These are phyloP conservation scores for Kokia cookei DNA, from an alignment of 441 rosid species.

Conservation along the genomic window DNA sequence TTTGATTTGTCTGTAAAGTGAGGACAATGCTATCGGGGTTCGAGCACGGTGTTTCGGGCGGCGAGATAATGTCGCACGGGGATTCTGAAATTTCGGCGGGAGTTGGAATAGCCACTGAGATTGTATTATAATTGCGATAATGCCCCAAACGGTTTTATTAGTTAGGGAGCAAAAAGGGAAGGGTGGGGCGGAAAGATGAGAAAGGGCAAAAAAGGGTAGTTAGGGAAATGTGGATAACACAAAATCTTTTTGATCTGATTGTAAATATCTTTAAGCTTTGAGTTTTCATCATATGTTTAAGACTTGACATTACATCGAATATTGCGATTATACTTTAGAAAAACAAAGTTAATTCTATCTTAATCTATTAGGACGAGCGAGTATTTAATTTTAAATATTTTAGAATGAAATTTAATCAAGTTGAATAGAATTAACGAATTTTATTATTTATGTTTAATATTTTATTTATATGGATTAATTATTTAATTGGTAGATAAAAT, in stretches of 20 bases:
- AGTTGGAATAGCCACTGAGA: conserved; percentile 10
- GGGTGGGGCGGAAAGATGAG: background rate
- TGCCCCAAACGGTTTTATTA: conserved; percentile 56
- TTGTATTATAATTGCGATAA: conserved; percentile 9
- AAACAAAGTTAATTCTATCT: too few relatives aligned
- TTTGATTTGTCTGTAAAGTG: conserved; percentile 13
- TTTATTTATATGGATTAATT: too few relatives aligned
- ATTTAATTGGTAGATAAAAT: too few relatives aligned
- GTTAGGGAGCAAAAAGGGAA: conserved; percentile 20
- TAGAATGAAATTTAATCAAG: too few relatives aligned
- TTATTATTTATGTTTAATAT: too few relatives aligned
- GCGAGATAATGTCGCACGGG: conserved; percentile 34
- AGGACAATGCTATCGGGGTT: conserved; percentile 20
- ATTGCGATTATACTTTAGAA: background rate
- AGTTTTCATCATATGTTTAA: background rate
- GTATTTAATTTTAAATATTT: too few relatives aligned
- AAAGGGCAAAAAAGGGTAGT: background rate
- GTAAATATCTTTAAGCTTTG: background rate
- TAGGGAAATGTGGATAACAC: background rate
- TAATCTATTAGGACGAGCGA: too few relatives aligned
- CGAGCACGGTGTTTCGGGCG: conserved; percentile 32
- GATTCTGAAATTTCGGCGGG: conserved; percentile 63
- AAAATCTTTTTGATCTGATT: background rate
- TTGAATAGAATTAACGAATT: too few relatives aligned
- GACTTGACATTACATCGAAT: background rate